phyloP scores from a whole-genome alignment of 768 basidiomycete species.

The Candolleomyces eurysporus region DNA sequence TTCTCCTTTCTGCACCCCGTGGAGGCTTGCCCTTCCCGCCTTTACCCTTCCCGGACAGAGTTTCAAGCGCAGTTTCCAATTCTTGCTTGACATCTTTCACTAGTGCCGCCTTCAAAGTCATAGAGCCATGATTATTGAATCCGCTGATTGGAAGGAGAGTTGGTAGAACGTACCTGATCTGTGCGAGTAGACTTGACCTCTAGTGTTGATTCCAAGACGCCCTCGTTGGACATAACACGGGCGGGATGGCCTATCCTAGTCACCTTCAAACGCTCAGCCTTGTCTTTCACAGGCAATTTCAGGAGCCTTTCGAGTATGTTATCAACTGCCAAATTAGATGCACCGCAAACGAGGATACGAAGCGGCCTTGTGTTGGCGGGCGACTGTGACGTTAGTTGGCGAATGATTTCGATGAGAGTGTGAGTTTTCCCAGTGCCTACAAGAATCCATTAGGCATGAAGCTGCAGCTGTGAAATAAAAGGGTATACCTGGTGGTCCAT shows the following conservation, averaged over 20 bases:
- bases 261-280: constrained; percentile 53
- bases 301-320: constrained; percentile 90
- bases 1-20: constrained; percentile 71
- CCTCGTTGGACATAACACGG: constrained; percentile 74
- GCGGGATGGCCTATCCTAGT: constrained; percentile 97
- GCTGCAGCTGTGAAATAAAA: neutral
- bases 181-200: constrained; percentile 72
- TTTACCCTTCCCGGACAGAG: constrained; percentile 64
- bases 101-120: constrained; percentile 57
- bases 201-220: constrained; percentile 63
- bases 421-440: constrained; percentile 91
- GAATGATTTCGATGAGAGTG: constrained; percentile 90
- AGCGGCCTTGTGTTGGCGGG: constrained; percentile 37
- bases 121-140: neutral
- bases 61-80: constrained; percentile 63
- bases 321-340: constrained; percentile 93
- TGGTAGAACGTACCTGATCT: constrained; percentile 46
- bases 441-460: neutral
- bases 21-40: constrained; percentile 71
- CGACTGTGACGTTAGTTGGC: constrained; percentile 20
- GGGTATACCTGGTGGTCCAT: constrained; percentile 86
- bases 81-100: constrained; percentile 90
- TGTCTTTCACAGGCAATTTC: constrained; percentile 51
- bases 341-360: constrained; percentile 85
- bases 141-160: neutral